Percentiles rank a stretch among this genome's conserved stretches.
Conservation (phyloP, 371 early-diverging fungal genomes). For the Syncephalastrum racemosum region DNA sequence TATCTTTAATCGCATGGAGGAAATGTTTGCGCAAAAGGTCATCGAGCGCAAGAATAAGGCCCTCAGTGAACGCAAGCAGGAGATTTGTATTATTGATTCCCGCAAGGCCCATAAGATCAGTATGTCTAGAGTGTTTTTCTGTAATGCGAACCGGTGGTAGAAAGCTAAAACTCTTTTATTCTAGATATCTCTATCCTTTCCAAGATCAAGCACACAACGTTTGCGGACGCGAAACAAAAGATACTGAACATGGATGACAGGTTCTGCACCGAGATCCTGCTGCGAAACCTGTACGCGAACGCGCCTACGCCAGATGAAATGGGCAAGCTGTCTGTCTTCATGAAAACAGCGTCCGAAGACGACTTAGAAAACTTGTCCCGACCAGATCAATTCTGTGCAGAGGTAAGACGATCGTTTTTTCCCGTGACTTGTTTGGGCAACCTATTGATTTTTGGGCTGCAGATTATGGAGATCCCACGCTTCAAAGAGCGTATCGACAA, state of each 20-base stretch:
- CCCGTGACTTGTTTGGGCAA: slow-evolving; percentile 12
- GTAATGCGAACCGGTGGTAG: neutral
- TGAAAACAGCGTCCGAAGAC: slow-evolving; percentile 60
- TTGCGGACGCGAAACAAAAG: slow-evolving; percentile 60
- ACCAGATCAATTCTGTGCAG: slow-evolving; percentile 87
- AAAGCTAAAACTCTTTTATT: neutral
- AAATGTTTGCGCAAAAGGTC: slow-evolving; percentile 75
- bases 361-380: slow-evolving; percentile 65
- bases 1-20: slow-evolving; percentile 70
- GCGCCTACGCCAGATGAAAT: slow-evolving; percentile 78
- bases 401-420: slow-evolving; percentile 41
- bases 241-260: slow-evolving; percentile 67
- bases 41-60: slow-evolving; percentile 33
- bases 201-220: slow-evolving; percentile 63
- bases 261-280: slow-evolving; percentile 66
- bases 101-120: slow-evolving; percentile 80
- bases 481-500: slow-evolving; percentile 77
- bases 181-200: slow-evolving; percentile 73
- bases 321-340: slow-evolving; percentile 69
- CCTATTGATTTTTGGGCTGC: slow-evolving; percentile 8
- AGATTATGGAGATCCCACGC: slow-evolving; percentile 80
- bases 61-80: slow-evolving; percentile 38
- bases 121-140: slow-evolving; percentile 38
- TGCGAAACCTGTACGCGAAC: slow-evolving; percentile 66
- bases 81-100: slow-evolving; percentile 69